These are phyloP conservation scores for Lactifluus echinatus DNA, from an alignment of 768 basidiomycete species.

Conservation along the genomic window DNA sequence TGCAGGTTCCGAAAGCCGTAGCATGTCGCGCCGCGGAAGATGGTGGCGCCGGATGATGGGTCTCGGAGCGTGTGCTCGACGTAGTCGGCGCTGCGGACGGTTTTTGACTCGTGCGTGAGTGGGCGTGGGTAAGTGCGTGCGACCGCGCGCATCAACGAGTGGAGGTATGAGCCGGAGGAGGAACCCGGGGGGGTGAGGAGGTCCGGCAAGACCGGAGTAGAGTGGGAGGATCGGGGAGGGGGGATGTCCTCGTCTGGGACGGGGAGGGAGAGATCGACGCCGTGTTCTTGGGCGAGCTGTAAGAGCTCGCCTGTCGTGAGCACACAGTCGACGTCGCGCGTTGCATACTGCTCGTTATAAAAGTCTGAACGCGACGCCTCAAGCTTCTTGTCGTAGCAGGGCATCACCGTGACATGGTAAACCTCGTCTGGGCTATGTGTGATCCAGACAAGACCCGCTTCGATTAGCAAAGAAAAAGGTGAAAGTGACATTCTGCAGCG, in stretches of 20 bases:
- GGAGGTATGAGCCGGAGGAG: conserved; percentile 88
- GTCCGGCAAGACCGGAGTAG: conserved; percentile 45
- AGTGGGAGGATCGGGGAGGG: neutral
- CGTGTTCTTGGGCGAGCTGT: conserved; percentile 71
- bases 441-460: neutral
- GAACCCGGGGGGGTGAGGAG: conserved; percentile 73
- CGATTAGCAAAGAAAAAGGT: neutral
- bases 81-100: conserved; percentile 32
- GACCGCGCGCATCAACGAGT: conserved; percentile 60
- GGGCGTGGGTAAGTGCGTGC: conserved; percentile 34
- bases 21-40: conserved; percentile 92
- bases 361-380: conserved; percentile 96
- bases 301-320: conserved; percentile 94
- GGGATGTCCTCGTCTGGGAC: conserved; percentile 40
- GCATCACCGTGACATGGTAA: conserved; percentile 97
- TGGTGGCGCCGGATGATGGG: conserved; percentile 45
- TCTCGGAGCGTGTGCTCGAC: conserved; percentile 54
- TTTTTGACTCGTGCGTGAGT: conserved; percentile 15
- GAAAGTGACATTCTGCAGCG: conserved; percentile 29
- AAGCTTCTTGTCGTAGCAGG: conserved; percentile 99
- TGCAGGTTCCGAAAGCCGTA: conserved; percentile 97
- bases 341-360: conserved; percentile 69
- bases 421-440: conserved; percentile 65
- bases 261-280: conserved; percentile 60
- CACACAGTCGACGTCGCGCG: conserved; percentile 94